These are phyloP conservation scores for Antrodiella citrinella DNA, from an alignment of 768 basidiomycete species.

Conservation along the genomic window DNA sequence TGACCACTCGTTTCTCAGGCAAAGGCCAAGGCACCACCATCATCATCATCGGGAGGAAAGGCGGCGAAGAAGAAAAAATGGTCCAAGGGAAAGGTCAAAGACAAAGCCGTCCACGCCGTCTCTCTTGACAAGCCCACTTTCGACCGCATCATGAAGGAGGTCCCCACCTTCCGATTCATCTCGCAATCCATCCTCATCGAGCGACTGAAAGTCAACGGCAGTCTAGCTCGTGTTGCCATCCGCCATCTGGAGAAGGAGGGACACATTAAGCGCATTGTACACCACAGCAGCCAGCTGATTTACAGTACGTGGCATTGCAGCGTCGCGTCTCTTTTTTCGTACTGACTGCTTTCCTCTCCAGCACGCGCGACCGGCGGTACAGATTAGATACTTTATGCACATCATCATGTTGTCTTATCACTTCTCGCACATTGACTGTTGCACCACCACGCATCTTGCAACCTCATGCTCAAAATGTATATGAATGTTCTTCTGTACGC, in stretches of 20 bases:
- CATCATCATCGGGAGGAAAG: constrained; percentile 66
- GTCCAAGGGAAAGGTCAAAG: constrained; percentile 99
- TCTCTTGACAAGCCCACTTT: constrained; percentile 87
- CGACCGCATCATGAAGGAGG: constrained; percentile 96
- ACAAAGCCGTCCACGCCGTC: constrained; percentile 98
- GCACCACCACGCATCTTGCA: background rate
- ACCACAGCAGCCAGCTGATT: constrained; percentile 89
- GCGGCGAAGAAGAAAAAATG: constrained; percentile 99
- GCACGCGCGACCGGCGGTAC: constrained; percentile 37
- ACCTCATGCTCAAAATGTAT: background rate
- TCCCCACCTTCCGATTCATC: constrained; percentile 98
- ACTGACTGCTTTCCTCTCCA: constrained; percentile 11
- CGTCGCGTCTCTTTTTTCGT: constrained; percentile 1
- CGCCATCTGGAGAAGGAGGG: constrained; percentile 90
- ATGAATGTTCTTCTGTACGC: background rate
- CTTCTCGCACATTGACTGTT: background rate
- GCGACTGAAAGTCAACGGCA: constrained; percentile 94
- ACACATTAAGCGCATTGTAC: constrained; percentile 91
- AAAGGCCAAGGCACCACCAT: constrained; percentile 69
- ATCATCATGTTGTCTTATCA: background rate
- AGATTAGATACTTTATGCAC: constrained; percentile 24
- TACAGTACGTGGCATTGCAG: constrained; percentile 66
- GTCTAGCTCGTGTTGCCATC: constrained; percentile 87
- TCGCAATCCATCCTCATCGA: constrained; percentile 97
- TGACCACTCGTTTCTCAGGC: constrained; percentile 17